Evolutionary conservation across 495 filamentous ascomycete species (phyloP).

Genomic region (Tricharina praecox): DNA sequence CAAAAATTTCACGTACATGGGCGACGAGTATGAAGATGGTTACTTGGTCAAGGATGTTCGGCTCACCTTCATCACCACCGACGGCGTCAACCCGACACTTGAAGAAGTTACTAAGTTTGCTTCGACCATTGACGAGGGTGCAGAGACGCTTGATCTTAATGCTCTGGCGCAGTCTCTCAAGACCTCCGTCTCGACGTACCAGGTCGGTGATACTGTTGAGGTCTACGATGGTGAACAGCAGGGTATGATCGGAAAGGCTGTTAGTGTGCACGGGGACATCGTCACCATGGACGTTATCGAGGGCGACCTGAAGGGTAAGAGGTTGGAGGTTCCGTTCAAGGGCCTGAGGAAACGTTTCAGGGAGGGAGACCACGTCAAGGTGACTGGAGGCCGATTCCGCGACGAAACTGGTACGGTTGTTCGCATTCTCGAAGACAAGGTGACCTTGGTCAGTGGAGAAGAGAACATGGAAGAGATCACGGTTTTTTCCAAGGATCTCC

Average conservation of each 20-base stretch:
- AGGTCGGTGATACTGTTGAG: slow-evolving; percentile 84
- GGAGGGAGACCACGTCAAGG: slow-evolving; percentile 94
- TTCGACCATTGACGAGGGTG: slow-evolving; percentile 67
- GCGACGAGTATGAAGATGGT: slow-evolving; percentile 79
- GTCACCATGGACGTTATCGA: slow-evolving; percentile 76
- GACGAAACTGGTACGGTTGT: slow-evolving; percentile 97
- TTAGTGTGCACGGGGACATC: slow-evolving; percentile 78
- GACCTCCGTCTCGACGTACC: slow-evolving; percentile 59
- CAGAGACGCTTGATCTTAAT: slow-evolving; percentile 79
- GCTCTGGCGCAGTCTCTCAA: slow-evolving; percentile 76
- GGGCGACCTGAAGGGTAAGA: slow-evolving; percentile 65
- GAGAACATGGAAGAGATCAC: slow-evolving; percentile 89
- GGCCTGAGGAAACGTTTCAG: slow-evolving; percentile 84
- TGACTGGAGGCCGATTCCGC: slow-evolving; percentile 79
- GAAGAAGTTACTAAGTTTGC: slow-evolving; percentile 93
- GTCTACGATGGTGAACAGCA: slow-evolving; percentile 93
- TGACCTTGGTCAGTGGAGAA: slow-evolving; percentile 57
- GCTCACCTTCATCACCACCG: slow-evolving; percentile 62
- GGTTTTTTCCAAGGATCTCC: slow-evolving; percentile 92
- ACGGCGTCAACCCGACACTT: slow-evolving; percentile 78
- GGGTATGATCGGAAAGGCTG: slow-evolving; percentile 68
- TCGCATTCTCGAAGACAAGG: slow-evolving; percentile 71
- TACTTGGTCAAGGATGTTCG: slow-evolving; percentile 91
- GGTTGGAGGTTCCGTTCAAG: slow-evolving; percentile 81
- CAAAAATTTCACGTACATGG: slow-evolving; percentile 67